Base-by-base conservation (phyloP, 129 eudicot species). In the Solidago caesia region DNA sequence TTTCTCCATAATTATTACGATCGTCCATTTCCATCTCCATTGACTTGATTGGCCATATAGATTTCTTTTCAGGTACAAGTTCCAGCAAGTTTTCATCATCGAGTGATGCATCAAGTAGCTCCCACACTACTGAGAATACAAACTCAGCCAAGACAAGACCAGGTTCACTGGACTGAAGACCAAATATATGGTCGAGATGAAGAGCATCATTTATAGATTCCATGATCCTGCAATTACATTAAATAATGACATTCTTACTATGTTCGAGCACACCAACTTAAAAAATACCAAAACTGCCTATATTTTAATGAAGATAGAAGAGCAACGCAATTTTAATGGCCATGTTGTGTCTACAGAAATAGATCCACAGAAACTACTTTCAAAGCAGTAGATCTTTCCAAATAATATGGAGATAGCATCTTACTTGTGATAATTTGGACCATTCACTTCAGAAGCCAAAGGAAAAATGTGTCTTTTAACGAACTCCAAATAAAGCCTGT, bases 71-170 rank as follows among this genome's bases (percentile, higher is more conserved):
- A 64, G 89, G 73, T 60, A 89, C 83, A 69, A 86, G 82, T 75
- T 90, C 98, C 85, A 94, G 82, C 81, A 94, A 78, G 47, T 89
- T 89, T 76, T 94, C 98, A 77, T 94, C 98, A 67, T 94, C 98
- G 70, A 94, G 85, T 59, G 98, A 84, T 41, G 97, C 96, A 82
- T 90, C 98, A 76, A 94, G 86, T 69, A 94, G 83, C 78, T 85
- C 78, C 97, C 98, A 94, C 73, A 88, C 92, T 79, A 78, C 82
- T 42, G 91, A 74, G 57, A 94, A 88, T 16, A 94, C 58, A 78
- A 86, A 88, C 71, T 85, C 96, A 74, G 88, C 96, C 14, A 90
- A 72, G 43, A 88, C 72, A 77, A 90, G 15, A 82, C 97, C 96
- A 58, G 96, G 88, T 59, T 90, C 97, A 84, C 89, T 53, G 33